Evolutionary conservation across 768 basidiomycete species (phyloP).

Genomic region (Tulasnella sp.): DNA sequence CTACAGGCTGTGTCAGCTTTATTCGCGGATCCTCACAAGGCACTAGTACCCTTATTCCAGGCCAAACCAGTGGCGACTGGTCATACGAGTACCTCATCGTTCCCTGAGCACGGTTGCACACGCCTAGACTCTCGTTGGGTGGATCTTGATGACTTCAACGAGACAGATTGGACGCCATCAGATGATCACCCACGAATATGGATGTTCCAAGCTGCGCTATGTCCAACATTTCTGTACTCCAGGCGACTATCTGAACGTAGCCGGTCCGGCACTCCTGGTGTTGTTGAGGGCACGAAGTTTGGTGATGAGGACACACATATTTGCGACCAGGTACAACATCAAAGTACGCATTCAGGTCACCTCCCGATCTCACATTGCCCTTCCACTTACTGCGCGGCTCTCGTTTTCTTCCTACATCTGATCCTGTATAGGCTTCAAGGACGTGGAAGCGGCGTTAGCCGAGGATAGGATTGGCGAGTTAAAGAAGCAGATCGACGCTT

Average conservation of each 20-base stretch:
- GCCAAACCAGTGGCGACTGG: slow-evolving; percentile 31
- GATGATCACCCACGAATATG: slow-evolving; percentile 47
- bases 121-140: slow-evolving; percentile 42
- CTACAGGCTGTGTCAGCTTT: slow-evolving; percentile 66
- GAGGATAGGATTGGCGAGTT: neutral
- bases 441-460: neutral
- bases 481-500: neutral
- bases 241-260: neutral
- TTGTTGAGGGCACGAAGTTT: slow-evolving; percentile 47
- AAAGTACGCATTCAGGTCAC: slow-evolving; percentile 37
- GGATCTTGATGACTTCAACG: slow-evolving; percentile 71
- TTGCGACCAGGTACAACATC: slow-evolving; percentile 64
- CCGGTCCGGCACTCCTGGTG: slow-evolving; percentile 14
- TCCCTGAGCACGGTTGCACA: slow-evolving; percentile 3
- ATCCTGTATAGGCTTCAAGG: neutral
- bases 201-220: slow-evolving; percentile 58
- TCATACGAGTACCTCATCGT: neutral
- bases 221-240: slow-evolving; percentile 75
- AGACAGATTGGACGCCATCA: slow-evolving; percentile 53
- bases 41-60: slow-evolving; percentile 29
- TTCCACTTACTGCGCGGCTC: too few species aligned
- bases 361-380: neutral
- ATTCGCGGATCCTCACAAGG: slow-evolving; percentile 63
- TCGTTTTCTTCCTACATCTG: too few species aligned
- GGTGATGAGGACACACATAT: slow-evolving; percentile 74